A percentile compares a stretch with the other conserved stretches of the same genome.
phyloP scores from a whole-genome alignment of 2,329 filamentous ascomycete genomes.

The Tricladium varicosporioides region DNA sequence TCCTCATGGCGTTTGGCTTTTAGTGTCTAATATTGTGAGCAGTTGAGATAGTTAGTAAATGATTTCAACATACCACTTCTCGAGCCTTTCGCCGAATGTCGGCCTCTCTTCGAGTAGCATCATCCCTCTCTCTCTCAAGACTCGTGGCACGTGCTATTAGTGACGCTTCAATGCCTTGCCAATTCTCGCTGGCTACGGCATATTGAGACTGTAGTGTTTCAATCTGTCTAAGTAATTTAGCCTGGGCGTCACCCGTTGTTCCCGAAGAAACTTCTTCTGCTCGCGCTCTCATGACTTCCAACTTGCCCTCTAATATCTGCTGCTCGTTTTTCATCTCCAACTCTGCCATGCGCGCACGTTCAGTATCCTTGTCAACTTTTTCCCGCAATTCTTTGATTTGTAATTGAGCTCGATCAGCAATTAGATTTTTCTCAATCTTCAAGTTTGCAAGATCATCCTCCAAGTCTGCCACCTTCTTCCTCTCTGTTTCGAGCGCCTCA shows the following conservation, averaged over 20 bases:
- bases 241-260: conserved; percentile 76
- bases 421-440: conserved; percentile 74
- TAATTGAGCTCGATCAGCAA: conserved; percentile 65
- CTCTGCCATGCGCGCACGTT: conserved; percentile 67
- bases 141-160: conserved; percentile 72
- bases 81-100: conserved; percentile 88
- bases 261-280: conserved; percentile 89
- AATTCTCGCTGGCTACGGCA: conserved; percentile 90
- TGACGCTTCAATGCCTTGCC: conserved; percentile 92
- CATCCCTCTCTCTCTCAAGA: conserved; percentile 89
- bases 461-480: conserved; percentile 52
- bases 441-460: conserved; percentile 62
- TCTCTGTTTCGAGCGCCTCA: conserved; percentile 66
- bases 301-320: conserved; percentile 77
- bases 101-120: conserved; percentile 76
- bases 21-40: conserved; percentile 52
- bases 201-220: conserved; percentile 96
- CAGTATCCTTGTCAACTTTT: conserved; percentile 69
- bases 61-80: conserved; percentile 63
- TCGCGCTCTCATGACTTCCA: conserved; percentile 80
- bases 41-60: not conserved
- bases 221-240: conserved; percentile 87
- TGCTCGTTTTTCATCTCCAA: conserved; percentile 78
- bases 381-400: conserved; percentile 73
- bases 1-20: conserved; percentile 66